phyloP scores from a whole-genome alignment of 2,329 filamentous ascomycete species.

The Ilyonectria sp. region DNA sequence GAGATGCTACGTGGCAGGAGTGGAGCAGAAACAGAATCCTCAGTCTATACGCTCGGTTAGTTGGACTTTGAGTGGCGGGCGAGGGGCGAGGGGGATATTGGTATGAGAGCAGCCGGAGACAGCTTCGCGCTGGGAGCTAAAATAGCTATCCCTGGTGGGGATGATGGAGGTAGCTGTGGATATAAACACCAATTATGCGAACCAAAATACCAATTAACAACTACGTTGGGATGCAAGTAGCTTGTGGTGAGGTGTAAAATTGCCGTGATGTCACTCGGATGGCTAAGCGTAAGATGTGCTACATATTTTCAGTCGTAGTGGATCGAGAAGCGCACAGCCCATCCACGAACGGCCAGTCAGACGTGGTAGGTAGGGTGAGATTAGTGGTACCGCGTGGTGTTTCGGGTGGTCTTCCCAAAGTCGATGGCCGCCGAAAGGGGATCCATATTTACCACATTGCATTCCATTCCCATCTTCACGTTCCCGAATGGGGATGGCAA shows the following conservation, averaged over 20 bases:
- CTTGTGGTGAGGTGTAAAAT: not conserved
- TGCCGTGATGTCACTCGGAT: not conserved
- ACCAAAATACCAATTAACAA: conserved; percentile 8
- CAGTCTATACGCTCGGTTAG: not conserved
- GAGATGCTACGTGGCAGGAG: conserved; percentile 6
- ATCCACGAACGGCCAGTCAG: not conserved
- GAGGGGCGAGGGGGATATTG: not conserved
- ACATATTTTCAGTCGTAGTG: not conserved
- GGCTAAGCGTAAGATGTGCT: not conserved
- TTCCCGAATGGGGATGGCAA: conserved; percentile 25
- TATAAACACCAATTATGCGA: conserved; percentile 19
- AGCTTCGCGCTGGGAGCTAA: not conserved
- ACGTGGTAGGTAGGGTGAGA: conserved; percentile 10
- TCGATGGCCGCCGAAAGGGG: conserved; percentile 18
- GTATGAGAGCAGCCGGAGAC: not conserved
- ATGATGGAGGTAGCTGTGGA: conserved; percentile 8
- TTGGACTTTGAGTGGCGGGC: not conserved
- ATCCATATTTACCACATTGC: conserved; percentile 11
- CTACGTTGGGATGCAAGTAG: not conserved
- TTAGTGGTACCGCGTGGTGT: conserved; percentile 19
- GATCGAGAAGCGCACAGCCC: not conserved
- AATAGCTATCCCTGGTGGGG: conserved; percentile 8
- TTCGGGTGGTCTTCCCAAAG: conserved; percentile 18
- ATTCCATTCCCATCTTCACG: conserved; percentile 8
- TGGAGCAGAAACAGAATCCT: conserved; percentile 2